Evolutionary conservation across 148 eudicot species (phyloP).

Genomic region (Mesembryanthemum crystallinum): DNA sequence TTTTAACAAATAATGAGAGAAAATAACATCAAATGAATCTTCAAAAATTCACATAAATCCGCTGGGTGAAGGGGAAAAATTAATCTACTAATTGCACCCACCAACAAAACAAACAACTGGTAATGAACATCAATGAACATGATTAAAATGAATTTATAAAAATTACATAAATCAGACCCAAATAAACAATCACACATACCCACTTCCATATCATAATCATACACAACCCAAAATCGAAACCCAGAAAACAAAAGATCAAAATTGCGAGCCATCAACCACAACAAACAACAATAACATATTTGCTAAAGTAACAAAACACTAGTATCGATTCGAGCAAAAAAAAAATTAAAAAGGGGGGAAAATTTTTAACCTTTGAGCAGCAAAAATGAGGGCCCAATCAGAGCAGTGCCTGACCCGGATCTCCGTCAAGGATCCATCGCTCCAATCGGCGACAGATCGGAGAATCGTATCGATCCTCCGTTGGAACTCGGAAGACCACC

Average conservation of each 20-base stretch:
- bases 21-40: too few species aligned
- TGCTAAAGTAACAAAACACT: neutral
- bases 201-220: neutral
- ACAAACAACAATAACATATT: neutral
- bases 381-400: slow-evolving; percentile 54
- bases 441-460: slow-evolving; percentile 50
- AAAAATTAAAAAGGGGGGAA: neutral
- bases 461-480: slow-evolving; percentile 64
- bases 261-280: neutral
- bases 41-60: too few species aligned
- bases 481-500: slow-evolving; percentile 79
- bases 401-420: slow-evolving; percentile 86
- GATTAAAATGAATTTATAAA: neutral
- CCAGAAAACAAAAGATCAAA: neutral
- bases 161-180: neutral
- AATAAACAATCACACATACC: neutral
- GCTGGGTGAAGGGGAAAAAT: too few species aligned
- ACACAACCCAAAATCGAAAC: neutral
- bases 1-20: too few species aligned
- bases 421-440: slow-evolving; percentile 52
- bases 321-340: neutral
- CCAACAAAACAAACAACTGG: neutral
- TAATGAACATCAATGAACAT: neutral
- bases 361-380: slow-evolving; percentile 77
- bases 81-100: neutral